These are phyloP conservation scores for Herpetospermum pedunculosum DNA, from an alignment of 306 rosid genomes.

Conservation along the genomic window DNA sequence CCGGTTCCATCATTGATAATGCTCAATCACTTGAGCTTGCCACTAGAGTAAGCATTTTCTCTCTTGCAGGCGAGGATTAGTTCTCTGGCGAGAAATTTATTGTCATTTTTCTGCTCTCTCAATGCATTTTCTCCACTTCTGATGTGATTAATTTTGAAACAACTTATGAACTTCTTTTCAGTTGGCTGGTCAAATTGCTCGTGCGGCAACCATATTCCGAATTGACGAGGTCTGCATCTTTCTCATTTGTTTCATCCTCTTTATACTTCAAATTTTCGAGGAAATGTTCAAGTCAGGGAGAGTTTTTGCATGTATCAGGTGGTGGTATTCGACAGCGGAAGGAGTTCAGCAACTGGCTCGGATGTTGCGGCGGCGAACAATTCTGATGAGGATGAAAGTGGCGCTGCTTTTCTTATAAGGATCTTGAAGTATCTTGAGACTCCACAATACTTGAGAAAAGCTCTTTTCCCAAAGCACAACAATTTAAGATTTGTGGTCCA, in stretches of 20 bases:
- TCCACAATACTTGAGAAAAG: slow-evolving; percentile 85
- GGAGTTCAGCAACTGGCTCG: slow-evolving; percentile 20
- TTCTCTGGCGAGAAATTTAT: background rate
- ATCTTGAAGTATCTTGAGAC: slow-evolving; percentile 85
- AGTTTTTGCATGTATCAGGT: slow-evolving; percentile 35
- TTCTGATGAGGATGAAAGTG: slow-evolving; percentile 58
- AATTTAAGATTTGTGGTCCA: slow-evolving; percentile 78
- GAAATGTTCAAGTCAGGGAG: background rate
- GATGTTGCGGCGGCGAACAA: slow-evolving; percentile 11
- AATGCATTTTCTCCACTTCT: background rate
- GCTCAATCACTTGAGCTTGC: slow-evolving; percentile 80
- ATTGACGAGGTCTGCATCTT: slow-evolving; percentile 58
- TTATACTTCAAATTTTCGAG: background rate
- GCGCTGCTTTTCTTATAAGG: slow-evolving; percentile 68
- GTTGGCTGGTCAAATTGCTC: slow-evolving; percentile 96
- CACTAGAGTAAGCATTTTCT: slow-evolving; percentile 44
- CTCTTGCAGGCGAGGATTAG: background rate
- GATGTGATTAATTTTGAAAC: background rate
- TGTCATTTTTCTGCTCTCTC: background rate
- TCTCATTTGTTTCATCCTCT: background rate
- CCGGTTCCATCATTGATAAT: slow-evolving; percentile 90
- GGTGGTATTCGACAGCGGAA: slow-evolving; percentile 66
- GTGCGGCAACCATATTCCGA: slow-evolving; percentile 91
- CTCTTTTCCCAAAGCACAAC: slow-evolving; percentile 80
- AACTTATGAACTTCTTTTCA: slow-evolving; percentile 11